Evolutionary conservation across 768 basidiomycete genomes (phyloP).

Genomic region (Mycena capillaripes): DNA sequence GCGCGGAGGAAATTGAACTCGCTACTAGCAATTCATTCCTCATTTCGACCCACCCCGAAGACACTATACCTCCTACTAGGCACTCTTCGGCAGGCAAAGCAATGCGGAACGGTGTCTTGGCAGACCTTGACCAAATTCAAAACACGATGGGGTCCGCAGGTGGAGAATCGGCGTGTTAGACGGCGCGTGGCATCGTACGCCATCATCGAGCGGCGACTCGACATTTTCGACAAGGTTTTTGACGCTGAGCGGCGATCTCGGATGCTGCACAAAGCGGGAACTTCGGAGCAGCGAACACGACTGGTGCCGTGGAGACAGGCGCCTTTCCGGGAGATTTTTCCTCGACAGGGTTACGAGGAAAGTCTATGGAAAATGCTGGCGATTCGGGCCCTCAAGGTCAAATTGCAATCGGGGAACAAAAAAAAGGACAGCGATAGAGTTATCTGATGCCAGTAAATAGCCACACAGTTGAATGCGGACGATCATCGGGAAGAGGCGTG

Average conservation of each 20-base stretch:
- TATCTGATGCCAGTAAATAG: constrained; percentile 25
- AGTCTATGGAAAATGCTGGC: constrained; percentile 28
- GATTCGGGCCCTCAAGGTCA: constrained; percentile 29
- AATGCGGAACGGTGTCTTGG: constrained; percentile 69
- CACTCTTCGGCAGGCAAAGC: constrained; percentile 60
- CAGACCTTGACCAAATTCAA: constrained; percentile 60
- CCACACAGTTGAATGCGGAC: constrained; percentile 18
- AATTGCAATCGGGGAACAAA: constrained; percentile 15
- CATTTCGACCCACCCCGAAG: constrained; percentile 67
- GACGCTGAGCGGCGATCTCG: constrained; percentile 31
- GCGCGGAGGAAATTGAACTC: constrained; percentile 59
- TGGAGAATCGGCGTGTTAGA: constrained; percentile 71
- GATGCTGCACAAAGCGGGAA: not conserved
- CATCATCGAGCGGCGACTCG: constrained; percentile 73
- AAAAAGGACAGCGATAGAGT: constrained; percentile 17
- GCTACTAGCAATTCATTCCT: constrained; percentile 61
- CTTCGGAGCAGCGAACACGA: not conserved
- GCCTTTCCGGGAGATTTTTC: constrained; percentile 27
- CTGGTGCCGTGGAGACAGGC: not conserved
- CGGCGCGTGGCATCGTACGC: constrained; percentile 72
- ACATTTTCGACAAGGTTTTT: constrained; percentile 57
- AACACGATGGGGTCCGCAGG: constrained; percentile 66
- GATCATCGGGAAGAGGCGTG: constrained; percentile 6
- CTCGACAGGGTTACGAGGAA: constrained; percentile 29
- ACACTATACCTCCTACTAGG: constrained; percentile 73